Base-by-base conservation (phyloP, 805 yeast species). In the Jamesozyma lodderae region DNA sequence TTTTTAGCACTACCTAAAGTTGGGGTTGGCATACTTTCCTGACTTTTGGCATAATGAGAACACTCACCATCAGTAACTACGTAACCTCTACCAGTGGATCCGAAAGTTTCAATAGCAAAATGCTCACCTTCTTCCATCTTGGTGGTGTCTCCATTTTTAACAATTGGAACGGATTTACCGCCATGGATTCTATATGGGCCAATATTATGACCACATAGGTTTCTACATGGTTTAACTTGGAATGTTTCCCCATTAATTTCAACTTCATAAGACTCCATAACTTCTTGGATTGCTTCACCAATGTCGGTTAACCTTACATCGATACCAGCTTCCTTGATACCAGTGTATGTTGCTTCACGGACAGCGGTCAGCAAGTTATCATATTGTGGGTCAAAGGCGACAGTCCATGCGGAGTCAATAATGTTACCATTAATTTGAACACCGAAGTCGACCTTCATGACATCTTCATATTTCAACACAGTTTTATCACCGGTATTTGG, bases 61-160 rank as follows among this genome's bases (percentile, higher is more conserved):
- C 90, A 81, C 63, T 92, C 98, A 33, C 98, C 98, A 43, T 77
- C 81, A 6, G 77, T 67, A 34, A 79, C 66, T 25, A 92, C 97
- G 51, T 79, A 81, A 26, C 97, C 99, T 42, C 81, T 75, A 44
- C 99, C 99, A 1, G 98, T 92, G 31, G 95, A 75, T 10, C 98
- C 98, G 56, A 92, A 92, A 3, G 99, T 92, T 66, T 92, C 99
- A 55, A 92, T 90, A 43, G 99, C 99, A 69, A 85, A 90, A 2
- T 86, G 80, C 62, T 92, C 98, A 46, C 96, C 96, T 67, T 92
- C 99, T 62, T 92, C 99, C 96, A 92, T 90, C 71, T 90, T 90
- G 9, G 97, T 92, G 61, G 74, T 74, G 59, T 92, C 98, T 6
- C 87, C 90, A 53, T 84, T 84, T 53, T 88, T 81, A 25, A 92